Base-by-base conservation (phyloP, 225 moss, liverwort and hornwort species). In the Sphagnum tenellum region DNA sequence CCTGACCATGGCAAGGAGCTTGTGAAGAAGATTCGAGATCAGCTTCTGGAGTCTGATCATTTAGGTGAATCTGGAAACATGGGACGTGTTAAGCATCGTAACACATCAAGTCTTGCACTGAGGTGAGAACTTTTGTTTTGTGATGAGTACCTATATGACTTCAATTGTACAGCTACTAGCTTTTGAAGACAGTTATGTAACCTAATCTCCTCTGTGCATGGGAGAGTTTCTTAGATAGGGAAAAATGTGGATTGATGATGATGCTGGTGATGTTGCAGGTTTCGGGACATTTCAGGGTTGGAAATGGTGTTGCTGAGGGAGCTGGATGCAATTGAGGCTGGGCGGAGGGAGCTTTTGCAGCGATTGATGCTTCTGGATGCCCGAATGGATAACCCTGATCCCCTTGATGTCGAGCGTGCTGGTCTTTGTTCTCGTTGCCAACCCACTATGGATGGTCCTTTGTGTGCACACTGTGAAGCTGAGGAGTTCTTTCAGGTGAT, bases 61-160 rank as follows among this genome's bases (percentile, higher is more conserved):
- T 70, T 89, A 70, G 86, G 90, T 72, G 85, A 85, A 74, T 81
- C 85, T 76, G 85, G 85, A 76, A 85, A 77, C 48, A 76, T 80
- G 73, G 85, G 85, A 70, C 81, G 79, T 69, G 81, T 86, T 44
- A 78, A 77, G 78, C 84, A 87, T 73, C 82, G 79, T n/a, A 92
- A 96, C 74, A 88, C 92, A 67, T 96, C 95, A 63, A 96, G 92
- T 81, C 85, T 96, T 55, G 89, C 92, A 53, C 74, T 90, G 61
- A 75, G 82, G 95, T 95, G 77, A 78, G 78, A 59, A 46, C 53
- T 8, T 8, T 44, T 64, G 44, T 48, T 64, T 9, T 29, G 29
- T 29, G 29, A 29, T 29, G 29, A 29, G 29, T 29, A 29, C 29
- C 29, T 29, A 29, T 29, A 29, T 29, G 29, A 29, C 29, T 29